These are phyloP conservation scores for Bruguiera parviflora DNA, from an alignment of 345 rosid genomes.

Conservation along the genomic window DNA sequence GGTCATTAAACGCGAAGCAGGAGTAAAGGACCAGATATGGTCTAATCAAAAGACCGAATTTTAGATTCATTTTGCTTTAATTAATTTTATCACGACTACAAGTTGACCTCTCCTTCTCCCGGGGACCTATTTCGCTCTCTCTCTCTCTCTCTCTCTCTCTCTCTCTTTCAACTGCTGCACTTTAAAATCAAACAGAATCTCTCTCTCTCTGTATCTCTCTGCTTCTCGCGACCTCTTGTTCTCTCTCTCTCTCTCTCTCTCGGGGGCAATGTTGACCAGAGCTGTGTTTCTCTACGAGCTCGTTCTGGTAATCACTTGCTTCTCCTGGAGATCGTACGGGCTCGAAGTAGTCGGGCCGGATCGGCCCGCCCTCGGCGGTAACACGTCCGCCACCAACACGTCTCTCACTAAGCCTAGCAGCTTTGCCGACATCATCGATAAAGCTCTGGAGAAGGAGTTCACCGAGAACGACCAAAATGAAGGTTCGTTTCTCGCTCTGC, in stretches of 20 bases:
- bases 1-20: too few relatives aligned
- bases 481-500: constrained; percentile 37
- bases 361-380: constrained; percentile 3
- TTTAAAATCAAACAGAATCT: not conserved
- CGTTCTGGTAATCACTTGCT: not conserved
- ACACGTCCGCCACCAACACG: constrained; percentile 34
- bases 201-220: not conserved
- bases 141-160: not conserved
- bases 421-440: constrained; percentile 84
- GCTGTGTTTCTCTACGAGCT: too few relatives aligned
- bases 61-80: too few relatives aligned
- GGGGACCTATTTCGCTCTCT: too few relatives aligned
- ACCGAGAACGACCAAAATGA: constrained; percentile 74
- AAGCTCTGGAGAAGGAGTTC: constrained; percentile 89
- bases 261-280: too few relatives aligned
- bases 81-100: too few relatives aligned
- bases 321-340: constrained; percentile 9
- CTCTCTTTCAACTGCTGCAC: not conserved
- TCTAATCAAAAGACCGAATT: too few relatives aligned
- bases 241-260: not conserved
- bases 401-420: constrained; percentile 50
- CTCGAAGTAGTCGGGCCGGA: constrained; percentile 12
- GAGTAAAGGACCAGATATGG: too few relatives aligned
- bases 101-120: too few relatives aligned
- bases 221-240: not conserved